Conservation (phyloP, 352 stramenopile species). For the Globisporangium rhizosaccharum region DNA sequence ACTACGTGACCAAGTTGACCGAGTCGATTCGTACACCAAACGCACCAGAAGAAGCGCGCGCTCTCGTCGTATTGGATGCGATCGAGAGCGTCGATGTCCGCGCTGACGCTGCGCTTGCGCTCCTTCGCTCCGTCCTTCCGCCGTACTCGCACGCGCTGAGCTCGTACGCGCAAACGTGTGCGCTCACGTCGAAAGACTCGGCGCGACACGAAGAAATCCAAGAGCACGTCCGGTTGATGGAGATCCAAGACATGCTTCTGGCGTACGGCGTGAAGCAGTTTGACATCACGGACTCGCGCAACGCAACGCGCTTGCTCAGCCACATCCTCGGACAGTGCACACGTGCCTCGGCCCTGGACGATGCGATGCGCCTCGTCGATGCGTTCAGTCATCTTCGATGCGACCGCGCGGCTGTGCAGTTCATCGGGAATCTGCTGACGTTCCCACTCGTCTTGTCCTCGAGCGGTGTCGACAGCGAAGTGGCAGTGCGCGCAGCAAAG, state of each 20-base stretch:
- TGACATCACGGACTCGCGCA: slow-evolving; percentile 42
- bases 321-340: slow-evolving; percentile 57
- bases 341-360: slow-evolving; percentile 34
- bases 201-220: slow-evolving; percentile 41
- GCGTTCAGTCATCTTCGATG: slow-evolving; percentile 46
- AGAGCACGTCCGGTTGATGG: slow-evolving; percentile 63
- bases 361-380: slow-evolving; percentile 60
- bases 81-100: slow-evolving; percentile 26
- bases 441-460: slow-evolving; percentile 4
- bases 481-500: slow-evolving; percentile 11
- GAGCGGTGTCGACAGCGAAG: slow-evolving; percentile 5
- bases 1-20: slow-evolving; percentile 39
- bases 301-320: slow-evolving; percentile 38
- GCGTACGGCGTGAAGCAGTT: slow-evolving; percentile 55
- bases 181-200: slow-evolving; percentile 29
- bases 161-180: slow-evolving; percentile 27
- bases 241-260: slow-evolving; percentile 73
- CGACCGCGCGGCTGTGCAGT: slow-evolving; percentile 47
- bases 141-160: slow-evolving; percentile 57
- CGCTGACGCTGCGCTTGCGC: slow-evolving; percentile 23
- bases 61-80: slow-evolving; percentile 25
- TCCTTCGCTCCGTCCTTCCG: slow-evolving; percentile 37
- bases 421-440: slow-evolving; percentile 58
- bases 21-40: slow-evolving; percentile 26
- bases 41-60: slow-evolving; percentile 22